Evolutionary conservation across 1,284 basidiomycete species (phyloP).

Genomic region (Tausonia pullulans): DNA sequence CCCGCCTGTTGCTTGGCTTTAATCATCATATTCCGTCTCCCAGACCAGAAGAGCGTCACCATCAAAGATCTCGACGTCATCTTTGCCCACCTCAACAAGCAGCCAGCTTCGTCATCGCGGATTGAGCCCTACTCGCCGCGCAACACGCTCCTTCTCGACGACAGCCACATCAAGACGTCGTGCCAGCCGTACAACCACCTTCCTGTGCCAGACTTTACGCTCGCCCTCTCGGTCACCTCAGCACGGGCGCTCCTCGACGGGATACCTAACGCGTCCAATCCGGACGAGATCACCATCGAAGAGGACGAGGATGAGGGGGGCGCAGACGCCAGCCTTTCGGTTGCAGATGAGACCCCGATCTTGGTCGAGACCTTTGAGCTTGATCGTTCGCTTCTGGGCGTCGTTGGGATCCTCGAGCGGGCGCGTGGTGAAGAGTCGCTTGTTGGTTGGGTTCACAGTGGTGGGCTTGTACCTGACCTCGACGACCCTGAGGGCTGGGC

Average conservation of each 20-base stretch:
- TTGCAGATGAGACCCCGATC: not conserved
- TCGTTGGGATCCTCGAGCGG: slow-evolving; percentile 56
- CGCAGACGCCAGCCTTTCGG: not conserved
- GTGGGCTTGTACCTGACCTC: slow-evolving; percentile 9
- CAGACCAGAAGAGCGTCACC: slow-evolving; percentile 50
- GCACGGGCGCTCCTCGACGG: slow-evolving; percentile 17
- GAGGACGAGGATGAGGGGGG: slow-evolving; percentile 38
- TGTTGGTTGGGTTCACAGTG: slow-evolving; percentile 2
- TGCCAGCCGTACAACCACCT: slow-evolving; percentile 72
- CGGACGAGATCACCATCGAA: slow-evolving; percentile 38
- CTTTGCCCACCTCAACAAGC: slow-evolving; percentile 45
- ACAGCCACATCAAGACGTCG: slow-evolving; percentile 61
- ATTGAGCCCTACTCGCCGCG: slow-evolving; percentile 43
- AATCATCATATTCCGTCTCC: slow-evolving; percentile 19
- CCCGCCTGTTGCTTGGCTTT: slow-evolving; percentile 29
- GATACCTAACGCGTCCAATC: not conserved
- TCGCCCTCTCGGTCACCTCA: slow-evolving; percentile 23
- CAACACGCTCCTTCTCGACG: slow-evolving; percentile 69
- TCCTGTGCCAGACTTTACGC: slow-evolving; percentile 56
- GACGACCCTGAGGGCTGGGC: slow-evolving; percentile 7
- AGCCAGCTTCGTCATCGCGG: not conserved
- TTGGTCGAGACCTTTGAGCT: not conserved
- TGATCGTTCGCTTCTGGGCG: slow-evolving; percentile 45
- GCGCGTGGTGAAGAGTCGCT: slow-evolving; percentile 10
- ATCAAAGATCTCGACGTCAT: slow-evolving; percentile 65